Base-by-base conservation (phyloP, 768 basidiomycete genomes). In the Phaeotremella skinneri region DNA sequence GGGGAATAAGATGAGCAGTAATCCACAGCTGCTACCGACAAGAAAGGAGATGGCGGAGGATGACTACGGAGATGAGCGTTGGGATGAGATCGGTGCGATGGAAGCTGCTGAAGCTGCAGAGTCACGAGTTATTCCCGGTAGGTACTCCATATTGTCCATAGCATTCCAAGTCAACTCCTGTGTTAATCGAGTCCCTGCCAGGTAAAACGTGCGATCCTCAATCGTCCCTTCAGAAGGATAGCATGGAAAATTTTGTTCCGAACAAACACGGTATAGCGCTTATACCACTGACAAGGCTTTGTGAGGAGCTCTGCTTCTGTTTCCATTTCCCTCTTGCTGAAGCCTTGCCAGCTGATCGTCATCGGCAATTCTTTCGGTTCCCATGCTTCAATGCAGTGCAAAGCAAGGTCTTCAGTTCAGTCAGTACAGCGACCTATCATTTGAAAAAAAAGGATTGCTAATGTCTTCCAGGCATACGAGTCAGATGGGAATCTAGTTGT, bases 301-400 rank as follows among this genome's bases (percentile, higher is more conserved):
- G 89, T 90, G 62, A 64, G 61, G 2, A 25, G 61, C 62, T 83
- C 72, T 53, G 39, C n/a, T 58, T 4, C 20, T 3, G 41, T 26
- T 45, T 26, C 27, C 21, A 16, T 47, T 26, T 29, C 42, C 11
- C 58, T 30, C 56, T 3, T 31, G 14, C n/a, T 26, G 26, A 58
- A 41, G 29, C 32, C 52, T 51, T 59, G 58, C 48, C 61, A 94
- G 93, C 90, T 51, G 89, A 91, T 69, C 81, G 85, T 16, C 91
- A 87, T 75, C 84, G 89, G 16, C 79, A 82, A 0, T 79, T 91
- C 1, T 96, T 93, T 83, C 88, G 88, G 69, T 96, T 93, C 64
- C 85, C 85, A 0, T 83, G 87, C 2, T 97, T 97, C 81, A 98
- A 98, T 73, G 86, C 87, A 2, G 84, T 97, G 21, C 94, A 99